Evolutionary conservation across 2,329 filamentous ascomycete genomes (phyloP).

Genomic region (Aspergillaceae sp.): DNA sequence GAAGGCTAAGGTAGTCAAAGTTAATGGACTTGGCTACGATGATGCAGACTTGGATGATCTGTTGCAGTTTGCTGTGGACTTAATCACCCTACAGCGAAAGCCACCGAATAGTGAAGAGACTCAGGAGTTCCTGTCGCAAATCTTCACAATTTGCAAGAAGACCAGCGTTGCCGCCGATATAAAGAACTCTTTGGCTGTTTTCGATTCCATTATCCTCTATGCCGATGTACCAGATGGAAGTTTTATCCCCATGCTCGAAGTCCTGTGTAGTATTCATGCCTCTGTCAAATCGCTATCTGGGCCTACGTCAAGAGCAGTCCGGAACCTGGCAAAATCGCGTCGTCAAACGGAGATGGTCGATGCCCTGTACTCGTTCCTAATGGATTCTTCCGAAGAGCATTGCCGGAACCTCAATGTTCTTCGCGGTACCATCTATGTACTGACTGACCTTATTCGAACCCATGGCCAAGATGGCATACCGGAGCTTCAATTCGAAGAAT

Average conservation of each 20-base stretch:
- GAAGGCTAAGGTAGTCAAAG: constrained; percentile 25
- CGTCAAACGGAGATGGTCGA: constrained; percentile 32
- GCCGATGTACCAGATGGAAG: constrained; percentile 31
- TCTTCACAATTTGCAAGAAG: constrained; percentile 33
- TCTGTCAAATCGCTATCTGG: constrained; percentile 36
- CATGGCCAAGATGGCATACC: constrained; percentile 33
- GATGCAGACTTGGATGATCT: constrained; percentile 30
- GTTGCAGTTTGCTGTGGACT: constrained; percentile 35
- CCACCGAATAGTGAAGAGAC: constrained; percentile 28
- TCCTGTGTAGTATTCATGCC: constrained; percentile 37
- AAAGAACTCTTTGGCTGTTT: constrained; percentile 33
- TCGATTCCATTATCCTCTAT: constrained; percentile 36
- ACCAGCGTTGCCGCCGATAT: constrained; percentile 35
- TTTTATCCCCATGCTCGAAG: constrained; percentile 31
- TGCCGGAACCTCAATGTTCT: constrained; percentile 32
- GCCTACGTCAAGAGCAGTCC: constrained; percentile 35
- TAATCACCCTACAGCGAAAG: constrained; percentile 35
- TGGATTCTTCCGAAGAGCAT: constrained; percentile 24
- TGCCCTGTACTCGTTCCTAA: constrained; percentile 29
- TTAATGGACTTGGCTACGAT: constrained; percentile 24
- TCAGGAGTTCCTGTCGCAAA: constrained; percentile 27
- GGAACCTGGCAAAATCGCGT: constrained; percentile 33
- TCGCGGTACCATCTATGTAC: constrained; percentile 33
- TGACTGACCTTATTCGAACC: constrained; percentile 33
- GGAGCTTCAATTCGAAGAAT: constrained; percentile 26